Percentiles rank a stretch among this genome's conserved stretches.
These are phyloP conservation scores for Populus euphratica DNA, from an alignment of 345 rosid genomes.

Conservation along the genomic window DNA sequence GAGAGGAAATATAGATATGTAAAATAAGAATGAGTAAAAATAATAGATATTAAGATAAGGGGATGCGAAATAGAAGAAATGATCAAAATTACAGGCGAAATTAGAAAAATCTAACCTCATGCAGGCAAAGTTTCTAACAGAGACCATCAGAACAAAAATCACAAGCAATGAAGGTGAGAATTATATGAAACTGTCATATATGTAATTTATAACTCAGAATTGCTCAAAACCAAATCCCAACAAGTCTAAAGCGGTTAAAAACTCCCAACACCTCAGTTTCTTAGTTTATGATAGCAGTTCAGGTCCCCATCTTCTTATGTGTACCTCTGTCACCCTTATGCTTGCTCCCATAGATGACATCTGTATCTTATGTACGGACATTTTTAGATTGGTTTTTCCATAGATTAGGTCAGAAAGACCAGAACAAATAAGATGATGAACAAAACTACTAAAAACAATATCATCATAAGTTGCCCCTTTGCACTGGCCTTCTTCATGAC, in stretches of 20 bases:
- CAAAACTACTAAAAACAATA: conserved; percentile 64
- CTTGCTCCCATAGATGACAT: background rate
- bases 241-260: background rate
- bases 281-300: background rate
- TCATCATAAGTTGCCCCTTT: conserved; percentile 96
- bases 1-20: too few species aligned
- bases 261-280: background rate
- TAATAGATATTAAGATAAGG: too few species aligned
- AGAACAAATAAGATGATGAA: conserved; percentile 85
- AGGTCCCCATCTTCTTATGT: background rate
- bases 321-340: background rate
- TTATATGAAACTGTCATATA: background rate
- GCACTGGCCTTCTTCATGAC: conserved; percentile 97
- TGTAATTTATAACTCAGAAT: background rate
- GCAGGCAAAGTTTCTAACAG: too few species aligned
- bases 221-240: background rate
- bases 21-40: too few species aligned
- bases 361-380: background rate
- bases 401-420: conserved; percentile 28
- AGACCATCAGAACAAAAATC: background rate
- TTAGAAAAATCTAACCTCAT: background rate
- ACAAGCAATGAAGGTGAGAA: background rate
- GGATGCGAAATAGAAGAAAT: too few species aligned
- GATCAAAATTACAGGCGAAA: too few species aligned
- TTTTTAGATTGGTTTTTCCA: background rate